A percentile compares a stretch with the other conserved stretches of the same genome.
phyloP scores from a whole-genome alignment of 2,329 filamentous ascomycete genomes.

The Trichothecium sympodiale region DNA sequence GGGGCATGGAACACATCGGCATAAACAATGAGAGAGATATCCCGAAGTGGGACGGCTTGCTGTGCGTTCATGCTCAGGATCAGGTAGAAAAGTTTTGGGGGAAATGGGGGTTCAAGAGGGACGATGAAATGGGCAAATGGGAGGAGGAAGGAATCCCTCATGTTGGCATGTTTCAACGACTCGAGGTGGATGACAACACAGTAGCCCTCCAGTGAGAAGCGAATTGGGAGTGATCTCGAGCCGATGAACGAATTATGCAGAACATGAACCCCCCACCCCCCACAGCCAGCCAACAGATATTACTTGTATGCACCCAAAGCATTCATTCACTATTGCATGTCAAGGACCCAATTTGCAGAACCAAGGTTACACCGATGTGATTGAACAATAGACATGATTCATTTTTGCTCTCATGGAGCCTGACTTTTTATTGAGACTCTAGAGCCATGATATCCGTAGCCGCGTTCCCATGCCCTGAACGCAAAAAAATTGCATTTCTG shows the following conservation, averaged over 20 bases:
- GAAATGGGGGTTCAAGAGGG: slow-evolving; percentile 61
- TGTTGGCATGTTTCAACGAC: slow-evolving; percentile 64
- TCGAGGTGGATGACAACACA: slow-evolving; percentile 22
- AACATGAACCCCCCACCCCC: no score
- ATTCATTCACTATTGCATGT: no score
- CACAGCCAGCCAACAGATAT: no score
- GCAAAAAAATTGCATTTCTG: slow-evolving; percentile 35
- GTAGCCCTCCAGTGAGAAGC: no score
- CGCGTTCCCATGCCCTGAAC: slow-evolving; percentile 34
- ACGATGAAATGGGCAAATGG: slow-evolving; percentile 68
- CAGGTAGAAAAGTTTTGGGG: slow-evolving; percentile 54
- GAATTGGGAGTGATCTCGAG: no score
- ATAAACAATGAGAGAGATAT: slow-evolving; percentile 26
- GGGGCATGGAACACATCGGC: slow-evolving; percentile 31
- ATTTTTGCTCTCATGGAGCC: slow-evolving; percentile 26
- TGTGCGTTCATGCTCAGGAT: slow-evolving; percentile 71
- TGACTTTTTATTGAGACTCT: slow-evolving; percentile 32
- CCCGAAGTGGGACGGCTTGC: slow-evolving; percentile 61
- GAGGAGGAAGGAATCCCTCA: slow-evolving; percentile 76
- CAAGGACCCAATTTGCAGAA: no score
- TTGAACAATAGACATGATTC: slow-evolving; percentile 10
- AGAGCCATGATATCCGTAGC: slow-evolving; percentile 31
- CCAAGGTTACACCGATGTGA: no score
- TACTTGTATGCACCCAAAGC: no score
- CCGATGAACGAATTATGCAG: no score